Percentiles rank a stretch among this genome's conserved stretches.
Conservation (phyloP, 1,284 basidiomycete genomes). For the Cerrena zonata region DNA sequence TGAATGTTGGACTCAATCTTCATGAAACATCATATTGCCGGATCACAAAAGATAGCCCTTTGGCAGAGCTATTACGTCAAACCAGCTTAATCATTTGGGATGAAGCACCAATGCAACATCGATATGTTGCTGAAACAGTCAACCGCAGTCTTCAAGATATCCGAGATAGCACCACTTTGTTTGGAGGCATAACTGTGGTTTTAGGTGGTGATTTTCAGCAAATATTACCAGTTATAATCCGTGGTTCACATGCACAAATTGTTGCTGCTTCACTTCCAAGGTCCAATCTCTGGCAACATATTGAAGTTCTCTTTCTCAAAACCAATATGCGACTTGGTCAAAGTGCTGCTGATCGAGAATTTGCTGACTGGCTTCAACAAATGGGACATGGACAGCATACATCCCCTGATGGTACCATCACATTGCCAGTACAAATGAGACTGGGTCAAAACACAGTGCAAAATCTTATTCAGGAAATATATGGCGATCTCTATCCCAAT, state of each 20-base stretch:
- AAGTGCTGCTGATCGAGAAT: too few species aligned
- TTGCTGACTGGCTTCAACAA: too few species aligned
- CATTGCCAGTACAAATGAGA: too few species aligned
- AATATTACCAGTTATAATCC: constrained; percentile 34
- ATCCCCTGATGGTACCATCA: too few species aligned
- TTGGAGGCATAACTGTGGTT: constrained; percentile 37
- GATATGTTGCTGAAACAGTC: constrained; percentile 28
- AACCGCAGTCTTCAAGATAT: constrained; percentile 31
- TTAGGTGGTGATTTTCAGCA: constrained; percentile 42
- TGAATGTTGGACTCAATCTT: constrained; percentile 25
- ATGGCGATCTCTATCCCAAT: too few species aligned
- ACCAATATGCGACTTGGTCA: too few species aligned
- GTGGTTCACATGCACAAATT: too few species aligned
- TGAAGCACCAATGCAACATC: constrained; percentile 32
- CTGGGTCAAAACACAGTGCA: too few species aligned
- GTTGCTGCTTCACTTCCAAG: constrained; percentile 27
- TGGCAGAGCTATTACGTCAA: constrained; percentile 14
- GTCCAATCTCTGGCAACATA: constrained; percentile 32
- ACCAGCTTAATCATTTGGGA: constrained; percentile 41
- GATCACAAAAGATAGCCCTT: constrained; percentile 23
- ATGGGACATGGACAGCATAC: too few species aligned
- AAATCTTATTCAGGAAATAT: too few species aligned
- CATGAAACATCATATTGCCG: constrained; percentile 28
- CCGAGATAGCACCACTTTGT: constrained; percentile 22
- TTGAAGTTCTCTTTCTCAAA: constrained; percentile 28